These are phyloP conservation scores for Corchorus capsularis DNA, from an alignment of 345 rosid species.

Conservation along the genomic window DNA sequence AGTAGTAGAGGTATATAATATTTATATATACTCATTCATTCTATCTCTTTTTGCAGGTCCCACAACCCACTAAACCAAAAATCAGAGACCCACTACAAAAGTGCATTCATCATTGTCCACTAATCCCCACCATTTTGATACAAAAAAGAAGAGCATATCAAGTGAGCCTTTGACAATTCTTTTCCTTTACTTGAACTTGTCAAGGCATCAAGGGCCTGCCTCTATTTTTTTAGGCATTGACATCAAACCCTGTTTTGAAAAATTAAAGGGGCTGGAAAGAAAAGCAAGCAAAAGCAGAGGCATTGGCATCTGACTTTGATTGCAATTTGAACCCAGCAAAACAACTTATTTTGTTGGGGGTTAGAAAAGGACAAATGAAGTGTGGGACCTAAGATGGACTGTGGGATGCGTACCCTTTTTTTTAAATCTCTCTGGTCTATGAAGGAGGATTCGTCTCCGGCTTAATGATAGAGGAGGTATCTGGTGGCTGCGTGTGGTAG, in stretches of 20 bases:
- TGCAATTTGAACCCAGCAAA: constrained; percentile 45
- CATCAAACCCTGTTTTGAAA: constrained; percentile 42
- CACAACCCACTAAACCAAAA: constrained; percentile 54
- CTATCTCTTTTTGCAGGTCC: constrained; percentile 55
- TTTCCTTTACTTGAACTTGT: constrained; percentile 43
- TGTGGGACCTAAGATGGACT: constrained; percentile 38
- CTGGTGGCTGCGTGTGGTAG: constrained; percentile 81
- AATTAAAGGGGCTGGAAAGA: constrained; percentile 29
- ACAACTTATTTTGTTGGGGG: constrained; percentile 26
- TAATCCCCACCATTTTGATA: constrained; percentile 39
- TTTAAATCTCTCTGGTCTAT: constrained; percentile 30
- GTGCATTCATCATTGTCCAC: constrained; percentile 76
- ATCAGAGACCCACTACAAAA: constrained; percentile 52
- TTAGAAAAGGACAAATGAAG: constrained; percentile 24
- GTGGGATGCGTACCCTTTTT: constrained; percentile 38
- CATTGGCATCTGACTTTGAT: constrained; percentile 71
- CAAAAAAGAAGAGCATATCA: constrained; percentile 50
- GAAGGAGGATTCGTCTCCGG: constrained; percentile 75
- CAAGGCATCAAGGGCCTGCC: constrained; percentile 36
- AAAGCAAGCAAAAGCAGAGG: constrained; percentile 32
- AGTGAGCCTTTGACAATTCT: constrained; percentile 56
- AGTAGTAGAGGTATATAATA: background rate
- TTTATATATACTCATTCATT: constrained; percentile 25
- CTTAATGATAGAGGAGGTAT: constrained; percentile 69
- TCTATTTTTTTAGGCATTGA: constrained; percentile 43